These are phyloP conservation scores for Rusavskia elegans DNA, from an alignment of 495 filamentous ascomycete species.

Conservation along the genomic window DNA sequence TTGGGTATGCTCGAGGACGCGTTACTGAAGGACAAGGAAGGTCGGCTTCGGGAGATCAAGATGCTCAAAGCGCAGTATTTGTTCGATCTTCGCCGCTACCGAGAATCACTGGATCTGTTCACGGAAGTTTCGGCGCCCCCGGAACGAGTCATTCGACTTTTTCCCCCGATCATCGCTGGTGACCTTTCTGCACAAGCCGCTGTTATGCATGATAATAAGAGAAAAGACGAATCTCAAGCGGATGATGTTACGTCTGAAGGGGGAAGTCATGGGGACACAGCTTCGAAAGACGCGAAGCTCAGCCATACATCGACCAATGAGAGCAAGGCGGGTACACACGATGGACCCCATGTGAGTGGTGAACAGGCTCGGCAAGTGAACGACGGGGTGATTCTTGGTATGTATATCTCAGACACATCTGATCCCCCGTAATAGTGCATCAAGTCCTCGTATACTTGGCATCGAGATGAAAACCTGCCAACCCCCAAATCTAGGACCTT, in stretches of 20 bases:
- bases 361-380: neutral
- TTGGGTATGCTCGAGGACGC: conserved; percentile 84
- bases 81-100: conserved; percentile 69
- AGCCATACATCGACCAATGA: neutral
- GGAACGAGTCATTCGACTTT: conserved; percentile 73
- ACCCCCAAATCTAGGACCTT: neutral
- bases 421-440: too few species aligned
- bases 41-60: conserved; percentile 64
- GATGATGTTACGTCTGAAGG: neutral
- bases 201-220: neutral
- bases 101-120: conserved; percentile 82
- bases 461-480: neutral
- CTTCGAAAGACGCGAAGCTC: neutral
- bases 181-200: conserved; percentile 38
- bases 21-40: conserved; percentile 66
- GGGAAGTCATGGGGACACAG: neutral
- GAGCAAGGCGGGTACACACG: neutral
- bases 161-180: conserved; percentile 70
- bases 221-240: neutral
- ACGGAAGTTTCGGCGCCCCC: conserved; percentile 78
- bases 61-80: conserved; percentile 78
- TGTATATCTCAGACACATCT: conserved; percentile 2
- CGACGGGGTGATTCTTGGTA: conserved; percentile 30
- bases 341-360: neutral
- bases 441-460: neutral